These are phyloP conservation scores for Fusarium sp. DNA, from an alignment of 2,329 filamentous ascomycete genomes.

Conservation along the genomic window DNA sequence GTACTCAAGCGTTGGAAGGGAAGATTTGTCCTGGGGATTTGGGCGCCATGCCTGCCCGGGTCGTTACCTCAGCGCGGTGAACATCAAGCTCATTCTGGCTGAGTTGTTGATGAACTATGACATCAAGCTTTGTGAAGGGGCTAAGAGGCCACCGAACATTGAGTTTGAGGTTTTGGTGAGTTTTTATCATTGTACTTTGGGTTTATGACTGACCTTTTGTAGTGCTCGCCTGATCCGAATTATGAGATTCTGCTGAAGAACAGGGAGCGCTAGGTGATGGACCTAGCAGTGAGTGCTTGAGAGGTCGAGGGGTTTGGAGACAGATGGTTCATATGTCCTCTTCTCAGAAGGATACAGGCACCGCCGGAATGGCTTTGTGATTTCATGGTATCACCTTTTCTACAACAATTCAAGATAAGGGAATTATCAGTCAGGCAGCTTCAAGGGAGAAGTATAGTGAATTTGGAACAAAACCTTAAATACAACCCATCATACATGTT, in stretches of 20 bases:
- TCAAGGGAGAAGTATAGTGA: too few relatives aligned
- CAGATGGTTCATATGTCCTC: neutral
- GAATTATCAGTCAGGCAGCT: neutral
- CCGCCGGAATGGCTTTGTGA: fast-evolving
- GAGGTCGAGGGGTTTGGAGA: neutral
- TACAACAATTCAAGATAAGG: fast-evolving
- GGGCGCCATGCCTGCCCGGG: conserved; percentile 38
- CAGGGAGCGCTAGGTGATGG: neutral
- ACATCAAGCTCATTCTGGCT: conserved; percentile 38
- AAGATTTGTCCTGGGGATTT: conserved; percentile 25
- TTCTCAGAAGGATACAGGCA: neutral
- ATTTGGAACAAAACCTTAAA: too few relatives aligned
- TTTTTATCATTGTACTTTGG: fast-evolving
- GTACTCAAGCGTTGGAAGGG: conserved; percentile 23
- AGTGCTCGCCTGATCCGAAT: conserved; percentile 20
- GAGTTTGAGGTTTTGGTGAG: conserved; percentile 30
- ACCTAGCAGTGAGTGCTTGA: fast-evolving
- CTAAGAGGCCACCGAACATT: neutral
- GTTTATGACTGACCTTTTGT: fast-evolving
- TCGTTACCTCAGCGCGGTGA: conserved; percentile 25
- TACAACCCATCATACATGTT: fast-evolving
- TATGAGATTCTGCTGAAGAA: conserved; percentile 7
- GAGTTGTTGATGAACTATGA: conserved; percentile 38
- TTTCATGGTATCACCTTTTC: neutral
- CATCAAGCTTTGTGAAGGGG: conserved; percentile 1